Evolutionary conservation across 1,139 yeast genomes (phyloP), one percentile per base, ranked within the genome.

Genomic region (Blastobotrys raffinosifermentans): DNA sequence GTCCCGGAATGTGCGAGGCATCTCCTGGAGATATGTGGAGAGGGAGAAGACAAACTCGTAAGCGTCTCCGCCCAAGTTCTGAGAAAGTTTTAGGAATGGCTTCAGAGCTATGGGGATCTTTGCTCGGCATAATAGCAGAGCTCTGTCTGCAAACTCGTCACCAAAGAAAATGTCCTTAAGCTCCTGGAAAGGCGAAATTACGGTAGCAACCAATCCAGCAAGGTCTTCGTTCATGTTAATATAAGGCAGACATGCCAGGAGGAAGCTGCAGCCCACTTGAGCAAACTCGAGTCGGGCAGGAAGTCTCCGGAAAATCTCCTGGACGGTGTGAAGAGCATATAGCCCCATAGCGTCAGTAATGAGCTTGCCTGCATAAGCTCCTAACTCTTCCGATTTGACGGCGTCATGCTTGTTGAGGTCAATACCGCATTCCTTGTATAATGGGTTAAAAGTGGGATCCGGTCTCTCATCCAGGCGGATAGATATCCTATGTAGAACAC

Each of bases 21-120:
- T 46, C 27, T 61, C 59, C 29, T 60, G 61, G 69, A 83, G 78
- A 51, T 74, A 83, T 0, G 91, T 76, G 31, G 67, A 66, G 55
- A 87, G 61, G 27, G 69, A 68, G 22, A 70, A 64, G 40, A 87
- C 65, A 46, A 80, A 83, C 43, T 72, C 75, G 45, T 72, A 69
- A 0, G 94, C 93, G 37, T 72, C 72, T 1, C 83, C 78, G 48
- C 81, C 79, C 19, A 78, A 34, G 5, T 57, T 72, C 9, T 80
- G 68, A 2, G 81, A 69, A 10, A 86, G 52, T 38, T 75, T 70
- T 29, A 85, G 60, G 46, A 79, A 79, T 1, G 93, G 82, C 2
- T 69, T 57, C 13, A 84, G 57, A 2, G 77, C 66, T n/a, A 77
- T 66, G 0, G 96, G 96, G 46, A 84, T 73, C 51, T 86, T 85